Evolutionary conservation across 164 flowering plant genomes (phyloP), one percentile per base, ranked within the genome.

Genomic region (Aristolochia californica): DNA sequence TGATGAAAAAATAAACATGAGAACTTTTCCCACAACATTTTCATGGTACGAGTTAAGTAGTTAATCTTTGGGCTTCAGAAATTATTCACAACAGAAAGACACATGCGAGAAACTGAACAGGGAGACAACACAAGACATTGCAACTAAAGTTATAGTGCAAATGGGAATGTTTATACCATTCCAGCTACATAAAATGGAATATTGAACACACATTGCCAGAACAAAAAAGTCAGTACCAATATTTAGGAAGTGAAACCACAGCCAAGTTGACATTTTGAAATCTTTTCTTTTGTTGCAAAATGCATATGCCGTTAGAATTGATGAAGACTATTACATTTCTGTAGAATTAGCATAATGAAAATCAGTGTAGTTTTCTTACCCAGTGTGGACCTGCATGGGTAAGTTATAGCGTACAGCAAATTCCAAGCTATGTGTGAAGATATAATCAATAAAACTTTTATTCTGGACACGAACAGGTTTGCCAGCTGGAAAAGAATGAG

Each of bases 361-460:
- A 12, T 43, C 3, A 34, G 40, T 34, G 4, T 5, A 34, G 59
- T 12, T 43, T 49, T 7, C 10, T 74, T 84, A 93, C 99, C 97
- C 99, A 49, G 97, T 85, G 70, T 93, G 99, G 62, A 93, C 78
- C 70, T 93, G 99, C 75, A 93, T 58, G 40, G 99, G 99, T 74
- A 85, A 73, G 70, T 81, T 77, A 64, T 69, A 80, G 43, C n/a
- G 22, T 64, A 62, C 48, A 61, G 99, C 91, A 52, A 83, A 73
- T 71, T 87, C 90, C 88, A 93, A 70, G 74, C 94, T 80, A 51
- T 55, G 68, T 12, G 66, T 66, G 62, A 93, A 83, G 44, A 93
- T 68, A 65, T 85, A 78, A 71, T 89, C 99, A 62, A 87, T 80
- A 20, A 93, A 68, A 74, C 67, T 73, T 71, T 93, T 93, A 70